These are phyloP conservation scores for Lachancea mirantina DNA, from an alignment of 805 yeast genomes.

Conservation along the genomic window DNA sequence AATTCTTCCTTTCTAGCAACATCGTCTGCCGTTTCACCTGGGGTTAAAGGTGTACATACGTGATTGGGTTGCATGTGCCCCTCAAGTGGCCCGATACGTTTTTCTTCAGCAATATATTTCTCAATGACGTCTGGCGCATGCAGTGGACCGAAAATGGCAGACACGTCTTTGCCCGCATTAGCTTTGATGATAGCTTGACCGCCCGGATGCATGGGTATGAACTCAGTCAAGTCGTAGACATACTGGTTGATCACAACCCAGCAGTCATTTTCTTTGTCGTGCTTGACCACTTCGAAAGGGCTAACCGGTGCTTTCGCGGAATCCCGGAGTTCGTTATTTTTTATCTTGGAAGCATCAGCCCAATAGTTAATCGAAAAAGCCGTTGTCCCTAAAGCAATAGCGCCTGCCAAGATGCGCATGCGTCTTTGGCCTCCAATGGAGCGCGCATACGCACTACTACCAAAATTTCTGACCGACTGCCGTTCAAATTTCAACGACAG, in stretches of 20 bases:
- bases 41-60: constrained; percentile 27
- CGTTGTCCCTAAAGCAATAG: too few species aligned
- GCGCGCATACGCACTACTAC: too few species aligned
- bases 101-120: constrained; percentile 49
- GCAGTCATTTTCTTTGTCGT: constrained; percentile 63
- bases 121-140: constrained; percentile 86
- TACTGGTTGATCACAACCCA: constrained; percentile 81
- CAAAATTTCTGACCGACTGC: too few species aligned
- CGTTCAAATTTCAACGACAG: too few species aligned
- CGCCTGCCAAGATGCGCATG: too few species aligned
- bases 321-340: constrained; percentile 14
- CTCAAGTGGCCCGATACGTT: constrained; percentile 53
- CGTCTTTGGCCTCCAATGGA: too few species aligned
- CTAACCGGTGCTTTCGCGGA: constrained; percentile 16
- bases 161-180: constrained; percentile 80
- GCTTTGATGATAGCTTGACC: constrained; percentile 67
- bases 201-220: constrained; percentile 75
- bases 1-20: constrained; percentile 22
- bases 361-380: too few species aligned
- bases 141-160: constrained; percentile 77
- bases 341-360: constrained; percentile 2
- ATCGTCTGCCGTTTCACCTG: constrained; percentile 30
- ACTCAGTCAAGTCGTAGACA: constrained; percentile 70
- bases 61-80: constrained; percentile 27
- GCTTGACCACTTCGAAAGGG: constrained; percentile 54